Conservation (phyloP, 345 rosid species). For the Populus alba region DNA sequence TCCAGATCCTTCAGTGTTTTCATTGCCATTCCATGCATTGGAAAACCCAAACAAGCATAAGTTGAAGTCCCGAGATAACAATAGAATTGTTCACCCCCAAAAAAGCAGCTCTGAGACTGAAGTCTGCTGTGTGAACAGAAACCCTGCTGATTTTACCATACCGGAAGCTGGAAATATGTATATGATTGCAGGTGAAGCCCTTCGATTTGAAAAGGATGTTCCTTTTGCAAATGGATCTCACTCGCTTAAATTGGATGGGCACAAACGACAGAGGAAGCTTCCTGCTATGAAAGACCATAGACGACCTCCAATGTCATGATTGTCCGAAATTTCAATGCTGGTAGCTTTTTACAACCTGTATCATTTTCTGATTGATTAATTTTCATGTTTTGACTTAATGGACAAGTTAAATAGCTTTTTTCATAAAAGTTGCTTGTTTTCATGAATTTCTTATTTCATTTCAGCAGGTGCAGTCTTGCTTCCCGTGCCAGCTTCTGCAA, state of each 20-base stretch:
- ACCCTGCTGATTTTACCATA: constrained; percentile 87
- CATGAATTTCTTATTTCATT: constrained; percentile 1
- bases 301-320: constrained; percentile 16
- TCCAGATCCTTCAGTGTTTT: constrained; percentile 41
- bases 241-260: constrained; percentile 22
- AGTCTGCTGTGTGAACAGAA: constrained; percentile 61
- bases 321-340: constrained; percentile 5
- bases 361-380: neutral
- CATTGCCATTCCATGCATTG: constrained; percentile 34
- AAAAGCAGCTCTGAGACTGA: constrained; percentile 37
- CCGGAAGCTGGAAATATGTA: constrained; percentile 63
- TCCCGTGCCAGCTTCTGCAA: constrained; percentile 11
- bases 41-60: constrained; percentile 40
- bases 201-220: constrained; percentile 35
- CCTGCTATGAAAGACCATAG: constrained; percentile 27
- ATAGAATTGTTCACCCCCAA: constrained; percentile 25
- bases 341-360: constrained; percentile 15
- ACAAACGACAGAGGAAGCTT: constrained; percentile 49
- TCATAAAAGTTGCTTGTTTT: neutral
- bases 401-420: neutral
- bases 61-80: constrained; percentile 26
- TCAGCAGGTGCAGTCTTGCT: constrained; percentile 14
- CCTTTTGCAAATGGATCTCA: constrained; percentile 22
- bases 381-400: neutral
- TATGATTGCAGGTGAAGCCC: constrained; percentile 60